Base-by-base conservation (phyloP, 1,284 basidiomycete species). In the Rhodotorula glutinis region DNA sequence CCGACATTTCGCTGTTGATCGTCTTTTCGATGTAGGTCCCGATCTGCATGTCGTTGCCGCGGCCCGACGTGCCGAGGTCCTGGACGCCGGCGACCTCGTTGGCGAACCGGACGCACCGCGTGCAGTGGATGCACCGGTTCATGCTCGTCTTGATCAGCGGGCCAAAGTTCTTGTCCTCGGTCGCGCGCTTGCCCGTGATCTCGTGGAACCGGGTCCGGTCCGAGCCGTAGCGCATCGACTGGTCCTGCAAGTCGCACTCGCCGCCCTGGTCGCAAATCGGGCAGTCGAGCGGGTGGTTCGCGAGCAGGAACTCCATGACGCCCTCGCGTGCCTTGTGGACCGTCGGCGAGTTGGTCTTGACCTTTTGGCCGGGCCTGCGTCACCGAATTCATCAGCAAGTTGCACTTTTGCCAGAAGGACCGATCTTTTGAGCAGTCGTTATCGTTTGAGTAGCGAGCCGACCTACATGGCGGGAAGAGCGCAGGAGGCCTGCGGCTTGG, bases 61-160 rank as follows among this genome's bases (percentile, higher is more conserved):
- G 90, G 27, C 96, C 96, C 13, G 92, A 93, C 8, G 94, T 95
- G 62, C 96, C 96, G 53, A 99, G 83, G 75, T 98, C 95, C 81
- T 98, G 92, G 14, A 98, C 93, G 73, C 96, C 96, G 4, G 96
- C 96, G 59, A 98, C 92, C 79, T 99, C 95, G 81, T 98, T 98
- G 60, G 94, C 94, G 79, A 98, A 99, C 69, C 96, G 90, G 47
- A 98, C 92, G 79, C 96, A 99, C 73, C 96, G 92, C 19, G 95
- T 98, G 83, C 95, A 99, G 81, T 99, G 96, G 76, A 99, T 98
- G 83, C 96, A 98, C 66, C 95, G 87, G 80, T 94, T 99, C 95
- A 99, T 99, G 69, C 90, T 92, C 7, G 96, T 98, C 83, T 98
- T 98, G 79, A 99, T 92, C 57, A 99, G 85, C 17, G 96, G 96